phyloP scores from a whole-genome alignment of 306 rosid genomes.

The Prosopis cineraria region DNA sequence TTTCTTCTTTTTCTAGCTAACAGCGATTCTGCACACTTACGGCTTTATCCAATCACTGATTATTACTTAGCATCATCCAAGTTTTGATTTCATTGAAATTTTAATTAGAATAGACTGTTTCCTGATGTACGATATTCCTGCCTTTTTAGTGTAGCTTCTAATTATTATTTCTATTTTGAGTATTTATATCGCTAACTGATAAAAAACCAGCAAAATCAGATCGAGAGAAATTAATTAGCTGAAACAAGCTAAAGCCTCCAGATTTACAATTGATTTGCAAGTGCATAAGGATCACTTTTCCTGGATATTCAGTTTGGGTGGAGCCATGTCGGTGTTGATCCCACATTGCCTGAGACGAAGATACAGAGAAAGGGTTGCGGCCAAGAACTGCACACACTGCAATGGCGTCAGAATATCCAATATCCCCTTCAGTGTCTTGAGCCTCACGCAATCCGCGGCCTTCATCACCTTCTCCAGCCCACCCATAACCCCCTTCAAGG shows the following conservation, averaged over 20 bases:
- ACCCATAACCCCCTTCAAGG: conserved; percentile 41
- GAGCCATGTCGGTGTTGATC: conserved; percentile 24
- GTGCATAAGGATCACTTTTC: neutral
- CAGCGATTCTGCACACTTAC: neutral
- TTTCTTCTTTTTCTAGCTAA: neutral
- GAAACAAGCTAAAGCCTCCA: neutral
- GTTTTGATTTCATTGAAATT: neutral
- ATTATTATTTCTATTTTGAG: neutral
- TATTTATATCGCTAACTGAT: neutral
- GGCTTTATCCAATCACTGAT: neutral
- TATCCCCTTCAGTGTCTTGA: conserved; percentile 58
- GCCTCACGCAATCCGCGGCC: conserved; percentile 75
- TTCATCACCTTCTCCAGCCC: conserved; percentile 69
- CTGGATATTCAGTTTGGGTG: neutral
- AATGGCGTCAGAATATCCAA: conserved; percentile 63
- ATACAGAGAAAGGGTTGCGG: conserved; percentile 46
- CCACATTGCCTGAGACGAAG: conserved; percentile 55
- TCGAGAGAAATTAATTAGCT: neutral
- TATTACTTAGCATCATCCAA: neutral
- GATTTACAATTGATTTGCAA: neutral
- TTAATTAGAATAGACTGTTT: neutral
- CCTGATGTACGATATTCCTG: neutral
- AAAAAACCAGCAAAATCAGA: neutral
- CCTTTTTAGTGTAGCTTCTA: neutral
- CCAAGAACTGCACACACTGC: conserved; percentile 66